Evolutionary conservation across 139 green algal species (phyloP).

Genomic region (Astrephomene gubernaculifera): DNA sequence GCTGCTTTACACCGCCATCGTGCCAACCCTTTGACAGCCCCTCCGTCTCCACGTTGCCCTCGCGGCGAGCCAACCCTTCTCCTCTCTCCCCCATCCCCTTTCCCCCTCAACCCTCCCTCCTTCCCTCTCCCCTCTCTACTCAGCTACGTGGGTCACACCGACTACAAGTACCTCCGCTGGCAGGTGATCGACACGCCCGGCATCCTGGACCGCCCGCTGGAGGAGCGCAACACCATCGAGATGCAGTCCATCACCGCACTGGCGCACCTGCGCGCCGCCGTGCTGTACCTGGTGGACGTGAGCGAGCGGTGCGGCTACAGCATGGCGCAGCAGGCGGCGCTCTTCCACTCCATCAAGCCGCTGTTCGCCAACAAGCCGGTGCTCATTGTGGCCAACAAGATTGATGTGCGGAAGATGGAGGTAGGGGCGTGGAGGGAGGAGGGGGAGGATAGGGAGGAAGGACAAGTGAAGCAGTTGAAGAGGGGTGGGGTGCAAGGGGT

Average conservation of each 20-base stretch:
- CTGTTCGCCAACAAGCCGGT: slow-evolving; percentile 99
- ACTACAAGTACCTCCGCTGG: slow-evolving; percentile 96
- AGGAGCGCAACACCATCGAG: slow-evolving; percentile 99
- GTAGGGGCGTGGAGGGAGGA: slow-evolving; percentile 9
- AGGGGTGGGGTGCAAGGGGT: no score
- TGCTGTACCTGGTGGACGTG: slow-evolving; percentile 98
- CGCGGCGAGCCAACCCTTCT: no score
- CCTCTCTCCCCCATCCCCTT: not conserved
- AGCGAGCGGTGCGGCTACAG: slow-evolving; percentile 96
- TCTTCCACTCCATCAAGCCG: slow-evolving; percentile 99
- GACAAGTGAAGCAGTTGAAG: not conserved
- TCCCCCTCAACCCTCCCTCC: slow-evolving; percentile 1
- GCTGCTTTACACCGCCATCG: not conserved
- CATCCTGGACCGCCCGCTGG: slow-evolving; percentile 97
- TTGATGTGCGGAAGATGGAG: slow-evolving; percentile 70
- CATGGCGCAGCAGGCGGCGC: slow-evolving; percentile 92
- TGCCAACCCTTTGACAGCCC: no score
- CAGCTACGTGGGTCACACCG: slow-evolving; percentile 96
- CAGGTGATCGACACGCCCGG: slow-evolving; percentile 98
- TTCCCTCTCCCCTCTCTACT: slow-evolving; percentile 68
- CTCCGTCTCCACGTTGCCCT: no score
- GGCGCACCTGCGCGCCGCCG: slow-evolving; percentile 96
- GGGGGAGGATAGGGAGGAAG: no score
- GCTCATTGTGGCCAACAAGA: slow-evolving; percentile 97
- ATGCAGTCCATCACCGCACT: slow-evolving; percentile 98